These are phyloP conservation scores for Citrullus amarus DNA, from an alignment of 306 rosid genomes.

Conservation along the genomic window DNA sequence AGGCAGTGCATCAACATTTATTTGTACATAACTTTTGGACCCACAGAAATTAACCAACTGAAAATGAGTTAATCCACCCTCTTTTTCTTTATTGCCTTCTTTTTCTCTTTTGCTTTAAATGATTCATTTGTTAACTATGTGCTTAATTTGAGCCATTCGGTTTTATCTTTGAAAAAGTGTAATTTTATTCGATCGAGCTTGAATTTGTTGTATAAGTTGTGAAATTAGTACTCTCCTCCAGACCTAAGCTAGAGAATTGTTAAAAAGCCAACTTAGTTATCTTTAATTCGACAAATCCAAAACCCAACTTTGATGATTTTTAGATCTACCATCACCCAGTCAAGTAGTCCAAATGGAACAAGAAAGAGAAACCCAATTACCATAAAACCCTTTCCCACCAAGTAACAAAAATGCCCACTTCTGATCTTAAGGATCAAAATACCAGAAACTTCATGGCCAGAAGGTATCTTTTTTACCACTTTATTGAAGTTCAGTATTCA, in stretches of 20 bases:
- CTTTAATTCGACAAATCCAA: neutral
- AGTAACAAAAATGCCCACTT: neutral
- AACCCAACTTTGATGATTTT: neutral
- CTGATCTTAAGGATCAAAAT: neutral
- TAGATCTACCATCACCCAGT: neutral
- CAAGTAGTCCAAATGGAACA: neutral
- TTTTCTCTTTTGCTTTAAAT: neutral
- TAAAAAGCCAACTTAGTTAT: neutral
- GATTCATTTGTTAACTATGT: neutral
- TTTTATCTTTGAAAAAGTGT: neutral
- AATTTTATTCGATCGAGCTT: neutral
- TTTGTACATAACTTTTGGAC: conserved; percentile 1
- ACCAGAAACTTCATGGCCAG: neutral
- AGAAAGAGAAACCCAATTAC: neutral
- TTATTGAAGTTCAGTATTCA: neutral
- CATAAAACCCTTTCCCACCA: neutral
- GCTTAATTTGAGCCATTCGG: neutral
- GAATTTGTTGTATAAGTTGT: neutral
- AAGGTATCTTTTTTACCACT: neutral
- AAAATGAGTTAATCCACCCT: neutral
- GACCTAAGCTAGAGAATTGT: neutral
- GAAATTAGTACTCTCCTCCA: neutral
- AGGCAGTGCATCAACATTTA: neutral
- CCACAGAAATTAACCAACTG: neutral
- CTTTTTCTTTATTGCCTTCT: neutral